phyloP scores from a whole-genome alignment of 495 filamentous ascomycete genomes.

The Talaromyces adpressus region DNA sequence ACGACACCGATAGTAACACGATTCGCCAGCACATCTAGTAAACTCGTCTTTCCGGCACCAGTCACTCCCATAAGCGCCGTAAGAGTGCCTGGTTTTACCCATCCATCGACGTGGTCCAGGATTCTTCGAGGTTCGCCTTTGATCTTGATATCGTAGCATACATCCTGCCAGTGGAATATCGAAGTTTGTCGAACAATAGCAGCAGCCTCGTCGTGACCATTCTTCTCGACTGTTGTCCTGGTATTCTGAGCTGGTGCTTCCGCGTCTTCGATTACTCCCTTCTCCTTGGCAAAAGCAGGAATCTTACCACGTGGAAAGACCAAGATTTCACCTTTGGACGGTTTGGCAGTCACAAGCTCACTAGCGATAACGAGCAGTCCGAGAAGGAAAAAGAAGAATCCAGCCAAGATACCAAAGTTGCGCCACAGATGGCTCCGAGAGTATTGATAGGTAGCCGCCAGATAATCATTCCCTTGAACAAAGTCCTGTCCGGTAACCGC shows the following conservation, averaged over 20 bases:
- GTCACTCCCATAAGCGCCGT: slow-evolving; percentile 59
- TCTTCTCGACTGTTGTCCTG: slow-evolving; percentile 19
- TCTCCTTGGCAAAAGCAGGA: slow-evolving; percentile 14
- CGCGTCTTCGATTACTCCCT: slow-evolving; percentile 26
- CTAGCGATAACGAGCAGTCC: slow-evolving; percentile 35
- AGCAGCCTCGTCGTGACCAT: slow-evolving; percentile 20
- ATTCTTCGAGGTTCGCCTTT: slow-evolving; percentile 52
- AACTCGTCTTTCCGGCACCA: slow-evolving; percentile 64
- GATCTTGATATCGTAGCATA: slow-evolving; percentile 65
- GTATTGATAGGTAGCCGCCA: slow-evolving; percentile 49
- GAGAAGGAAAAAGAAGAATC: slow-evolving; percentile 58
- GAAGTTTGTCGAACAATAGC: slow-evolving; percentile 52
- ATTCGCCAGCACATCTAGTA: slow-evolving; percentile 54
- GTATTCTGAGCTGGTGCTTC: slow-evolving; percentile 34
- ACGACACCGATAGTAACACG: slow-evolving; percentile 47
- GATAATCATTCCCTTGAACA: slow-evolving; percentile 47
- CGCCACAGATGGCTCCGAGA: slow-evolving; percentile 55
- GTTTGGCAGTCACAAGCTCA: slow-evolving; percentile 41
- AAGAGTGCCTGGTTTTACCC: slow-evolving; percentile 59
- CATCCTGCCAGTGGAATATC: slow-evolving; percentile 76
- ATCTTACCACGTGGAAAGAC: slow-evolving; percentile 42
- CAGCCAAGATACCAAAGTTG: slow-evolving; percentile 64
- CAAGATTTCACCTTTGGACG: slow-evolving; percentile 46
- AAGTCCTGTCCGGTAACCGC: slow-evolving; percentile 35
- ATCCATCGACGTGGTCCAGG: slow-evolving; percentile 58